Percentiles rank a stretch among this genome's conserved stretches.
Conservation (phyloP, 2,329 filamentous ascomycete species). For the Paecilomyces formosus region DNA sequence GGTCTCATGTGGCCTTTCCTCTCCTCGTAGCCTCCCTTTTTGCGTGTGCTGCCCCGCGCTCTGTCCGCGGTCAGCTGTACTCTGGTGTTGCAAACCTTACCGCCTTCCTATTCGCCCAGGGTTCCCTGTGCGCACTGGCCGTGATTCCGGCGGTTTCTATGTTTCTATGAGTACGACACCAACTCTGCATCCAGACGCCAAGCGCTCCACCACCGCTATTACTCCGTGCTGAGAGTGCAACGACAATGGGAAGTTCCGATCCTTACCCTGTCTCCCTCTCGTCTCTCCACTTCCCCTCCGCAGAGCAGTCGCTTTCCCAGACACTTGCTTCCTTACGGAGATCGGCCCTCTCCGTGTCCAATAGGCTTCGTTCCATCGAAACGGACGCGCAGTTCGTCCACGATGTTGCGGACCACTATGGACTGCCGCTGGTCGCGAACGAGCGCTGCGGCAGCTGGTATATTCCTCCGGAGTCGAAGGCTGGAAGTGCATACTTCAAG, state of each 20-base stretch:
- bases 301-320: constrained; percentile 59
- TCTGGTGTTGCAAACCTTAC: background rate
- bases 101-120: background rate
- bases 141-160: background rate
- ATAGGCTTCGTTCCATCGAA: constrained; percentile 73
- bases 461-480: constrained; percentile 58
- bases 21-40: background rate
- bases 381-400: constrained; percentile 69
- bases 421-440: constrained; percentile 75
- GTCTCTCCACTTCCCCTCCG: constrained; percentile 47
- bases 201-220: background rate
- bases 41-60: background rate
- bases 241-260: constrained; percentile 18
- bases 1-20: background rate
- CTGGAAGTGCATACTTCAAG: constrained; percentile 86
- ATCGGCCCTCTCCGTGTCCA: constrained; percentile 68
- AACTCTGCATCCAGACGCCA: background rate
- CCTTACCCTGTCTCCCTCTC: constrained; percentile 28
- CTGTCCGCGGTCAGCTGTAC: background rate
- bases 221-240: constrained; percentile 2
- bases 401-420: constrained; percentile 42
- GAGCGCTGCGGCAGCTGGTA: constrained; percentile 98
- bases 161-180: background rate
- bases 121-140: background rate
- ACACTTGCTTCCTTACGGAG: constrained; percentile 66